These are phyloP conservation scores for Sclerotiophoma versabilis DNA, from an alignment of 2,329 filamentous ascomycete species.

Conservation along the genomic window DNA sequence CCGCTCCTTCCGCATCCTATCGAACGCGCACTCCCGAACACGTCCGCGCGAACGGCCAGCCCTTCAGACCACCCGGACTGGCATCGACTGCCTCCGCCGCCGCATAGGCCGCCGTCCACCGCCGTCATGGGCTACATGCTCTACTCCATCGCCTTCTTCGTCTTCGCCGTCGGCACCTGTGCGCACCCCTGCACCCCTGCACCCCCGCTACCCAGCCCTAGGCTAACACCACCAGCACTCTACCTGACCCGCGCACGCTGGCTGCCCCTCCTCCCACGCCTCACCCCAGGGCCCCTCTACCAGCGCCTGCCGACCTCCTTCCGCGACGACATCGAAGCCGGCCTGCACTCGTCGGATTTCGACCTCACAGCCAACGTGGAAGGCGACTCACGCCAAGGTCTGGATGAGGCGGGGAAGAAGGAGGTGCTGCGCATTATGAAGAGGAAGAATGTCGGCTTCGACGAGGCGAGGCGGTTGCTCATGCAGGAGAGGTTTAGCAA, in stretches of 20 bases:
- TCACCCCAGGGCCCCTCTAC: slow-evolving; percentile 71
- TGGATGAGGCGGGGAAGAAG: slow-evolving; percentile 80
- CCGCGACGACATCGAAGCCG: slow-evolving; percentile 83
- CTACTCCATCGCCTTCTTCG: slow-evolving; percentile 76
- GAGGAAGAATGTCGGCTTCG: slow-evolving; percentile 79
- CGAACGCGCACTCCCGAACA: slow-evolving; percentile 23
- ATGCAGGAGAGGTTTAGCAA: slow-evolving; percentile 86
- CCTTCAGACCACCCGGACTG: too few relatives aligned
- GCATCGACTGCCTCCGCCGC: slow-evolving; percentile 3
- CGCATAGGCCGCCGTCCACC: neutral
- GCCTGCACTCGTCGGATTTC: slow-evolving; percentile 82
- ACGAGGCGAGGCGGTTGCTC: slow-evolving; percentile 86
- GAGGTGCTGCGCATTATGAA: slow-evolving; percentile 94
- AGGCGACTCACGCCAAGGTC: slow-evolving; percentile 76
- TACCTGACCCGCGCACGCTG: slow-evolving; percentile 83
- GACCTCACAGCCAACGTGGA: slow-evolving; percentile 82
- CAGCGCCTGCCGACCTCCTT: slow-evolving; percentile 79
- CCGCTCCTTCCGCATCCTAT: slow-evolving; percentile 11
- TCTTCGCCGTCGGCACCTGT: slow-evolving; percentile 76
- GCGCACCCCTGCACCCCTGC: slow-evolving; percentile 33
- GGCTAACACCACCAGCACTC: slow-evolving; percentile 60
- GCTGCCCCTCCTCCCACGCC: slow-evolving; percentile 69
- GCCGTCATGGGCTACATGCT: slow-evolving; percentile 77
- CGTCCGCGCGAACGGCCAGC: slow-evolving; percentile 20
- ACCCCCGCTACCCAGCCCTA: slow-evolving; percentile 17